Conservation (phyloP, 352 stramenopile species). For the Globisporangium spinosum region DNA sequence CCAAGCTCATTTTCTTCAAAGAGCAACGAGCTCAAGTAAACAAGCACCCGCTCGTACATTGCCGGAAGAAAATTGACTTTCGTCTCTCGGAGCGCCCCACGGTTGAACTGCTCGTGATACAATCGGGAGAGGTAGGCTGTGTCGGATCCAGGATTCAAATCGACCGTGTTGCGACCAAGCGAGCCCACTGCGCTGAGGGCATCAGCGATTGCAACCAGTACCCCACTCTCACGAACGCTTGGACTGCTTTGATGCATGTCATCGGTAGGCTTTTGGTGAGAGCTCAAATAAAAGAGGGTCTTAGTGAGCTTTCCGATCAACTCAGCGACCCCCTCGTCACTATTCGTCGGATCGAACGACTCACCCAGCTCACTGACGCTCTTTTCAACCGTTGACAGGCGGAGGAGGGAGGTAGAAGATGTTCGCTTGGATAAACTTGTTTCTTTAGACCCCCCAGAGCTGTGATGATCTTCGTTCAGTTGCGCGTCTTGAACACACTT, state of each 20-base stretch:
- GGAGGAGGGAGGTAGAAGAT: slow-evolving; percentile 14
- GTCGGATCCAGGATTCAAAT: slow-evolving; percentile 55
- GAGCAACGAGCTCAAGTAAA: slow-evolving; percentile 59
- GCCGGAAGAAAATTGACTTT: slow-evolving; percentile 37
- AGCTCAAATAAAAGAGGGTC: slow-evolving; percentile 52
- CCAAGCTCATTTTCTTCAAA: slow-evolving; percentile 41
- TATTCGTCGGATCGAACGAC: slow-evolving; percentile 6
- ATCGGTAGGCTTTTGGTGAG: slow-evolving; percentile 7
- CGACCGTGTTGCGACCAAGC: slow-evolving; percentile 51
- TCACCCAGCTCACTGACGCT: slow-evolving; percentile 17
- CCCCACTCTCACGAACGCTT: slow-evolving; percentile 3
- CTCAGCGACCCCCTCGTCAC: background rate
- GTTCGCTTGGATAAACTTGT: background rate
- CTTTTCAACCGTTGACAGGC: slow-evolving; percentile 13
- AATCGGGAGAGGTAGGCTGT: slow-evolving; percentile 44
- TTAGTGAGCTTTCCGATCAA: slow-evolving; percentile 44
- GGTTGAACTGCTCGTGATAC: slow-evolving; percentile 54
- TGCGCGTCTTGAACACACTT: background rate
- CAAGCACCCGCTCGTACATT: slow-evolving; percentile 64
- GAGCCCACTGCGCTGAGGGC: slow-evolving; percentile 63
- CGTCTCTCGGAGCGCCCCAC: slow-evolving; percentile 48
- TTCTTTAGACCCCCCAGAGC: background rate
- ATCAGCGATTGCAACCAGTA: slow-evolving; percentile 41
- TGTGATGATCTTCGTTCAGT: background rate
- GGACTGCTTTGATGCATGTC: background rate